Percentiles rank a stretch among this genome's conserved stretches.
phyloP scores from a whole-genome alignment of 441 rosid species.

The Euphorbia schlechtendalii region DNA sequence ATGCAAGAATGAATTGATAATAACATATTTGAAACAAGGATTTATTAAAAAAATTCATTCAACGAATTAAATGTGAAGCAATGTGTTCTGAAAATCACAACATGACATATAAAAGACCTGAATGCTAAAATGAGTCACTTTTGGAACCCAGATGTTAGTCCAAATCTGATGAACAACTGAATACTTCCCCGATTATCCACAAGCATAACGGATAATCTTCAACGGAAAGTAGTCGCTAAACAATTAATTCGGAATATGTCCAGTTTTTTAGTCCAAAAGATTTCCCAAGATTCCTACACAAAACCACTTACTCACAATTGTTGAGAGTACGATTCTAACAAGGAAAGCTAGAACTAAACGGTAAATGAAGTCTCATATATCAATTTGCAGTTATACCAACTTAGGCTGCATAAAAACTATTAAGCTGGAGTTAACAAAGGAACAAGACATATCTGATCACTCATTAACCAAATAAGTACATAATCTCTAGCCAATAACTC shows the following conservation, averaged over 20 bases:
- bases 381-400: not conserved
- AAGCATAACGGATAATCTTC: not conserved
- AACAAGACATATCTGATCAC: not conserved
- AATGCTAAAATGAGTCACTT: not conserved
- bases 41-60: not conserved
- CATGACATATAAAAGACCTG: not conserved
- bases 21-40: not conserved
- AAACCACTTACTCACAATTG: not conserved
- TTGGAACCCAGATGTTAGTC: not conserved
- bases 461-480: not conserved
- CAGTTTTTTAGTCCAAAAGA: not conserved
- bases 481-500: not conserved
- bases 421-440: not conserved
- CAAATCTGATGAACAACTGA: not conserved
- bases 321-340: not conserved
- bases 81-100: not conserved
- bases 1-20: not conserved
- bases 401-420: not conserved
- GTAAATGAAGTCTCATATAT: not conserved
- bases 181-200: not conserved
- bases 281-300: not conserved
- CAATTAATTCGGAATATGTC: not conserved
- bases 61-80: not conserved
- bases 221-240: not conserved
- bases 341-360: not conserved